phyloP scores from a whole-genome alignment of 1,284 basidiomycete species.

The Sanghuangporus sanghuang region DNA sequence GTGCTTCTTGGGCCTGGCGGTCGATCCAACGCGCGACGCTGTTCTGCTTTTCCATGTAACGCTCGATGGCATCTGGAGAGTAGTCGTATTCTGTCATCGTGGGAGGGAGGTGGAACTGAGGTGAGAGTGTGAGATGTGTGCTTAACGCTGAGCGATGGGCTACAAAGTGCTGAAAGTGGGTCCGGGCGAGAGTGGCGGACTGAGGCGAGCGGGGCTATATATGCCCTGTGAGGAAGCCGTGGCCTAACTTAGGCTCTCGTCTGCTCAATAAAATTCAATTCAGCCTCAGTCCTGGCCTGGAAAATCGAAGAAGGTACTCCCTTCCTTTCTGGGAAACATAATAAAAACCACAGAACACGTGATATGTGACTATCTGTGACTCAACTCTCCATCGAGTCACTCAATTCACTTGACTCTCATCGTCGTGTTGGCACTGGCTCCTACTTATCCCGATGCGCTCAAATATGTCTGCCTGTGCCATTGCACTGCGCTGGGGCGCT shows the following conservation, averaged over 20 bases:
- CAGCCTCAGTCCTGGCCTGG: no score
- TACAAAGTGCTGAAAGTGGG: not conserved
- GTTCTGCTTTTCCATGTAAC: slow-evolving; percentile 35
- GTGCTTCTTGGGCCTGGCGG: slow-evolving; percentile 24
- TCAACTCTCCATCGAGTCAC: not conserved
- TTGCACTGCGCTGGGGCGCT: no score
- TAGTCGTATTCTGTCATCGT: slow-evolving; percentile 54
- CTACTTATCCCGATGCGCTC: not conserved
- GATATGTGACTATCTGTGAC: not conserved
- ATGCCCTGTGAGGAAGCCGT: no score
- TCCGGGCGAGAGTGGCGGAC: not conserved
- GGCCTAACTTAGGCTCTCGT: no score
- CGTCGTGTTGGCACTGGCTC: no score
- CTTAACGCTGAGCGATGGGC: not conserved
- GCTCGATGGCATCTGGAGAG: slow-evolving; percentile 45
- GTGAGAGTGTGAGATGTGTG: not conserved
- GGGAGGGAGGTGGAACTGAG: not conserved
- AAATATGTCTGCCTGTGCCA: not conserved
- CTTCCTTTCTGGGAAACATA: no score
- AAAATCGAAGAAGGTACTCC: no score
- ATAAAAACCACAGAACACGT: no score
- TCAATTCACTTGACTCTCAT: no score
- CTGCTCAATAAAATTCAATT: no score
- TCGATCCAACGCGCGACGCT: slow-evolving; percentile 41
- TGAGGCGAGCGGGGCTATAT: not conserved